These are phyloP conservation scores for Gautieria morchelliformis DNA, from an alignment of 768 basidiomycete genomes.

Conservation along the genomic window DNA sequence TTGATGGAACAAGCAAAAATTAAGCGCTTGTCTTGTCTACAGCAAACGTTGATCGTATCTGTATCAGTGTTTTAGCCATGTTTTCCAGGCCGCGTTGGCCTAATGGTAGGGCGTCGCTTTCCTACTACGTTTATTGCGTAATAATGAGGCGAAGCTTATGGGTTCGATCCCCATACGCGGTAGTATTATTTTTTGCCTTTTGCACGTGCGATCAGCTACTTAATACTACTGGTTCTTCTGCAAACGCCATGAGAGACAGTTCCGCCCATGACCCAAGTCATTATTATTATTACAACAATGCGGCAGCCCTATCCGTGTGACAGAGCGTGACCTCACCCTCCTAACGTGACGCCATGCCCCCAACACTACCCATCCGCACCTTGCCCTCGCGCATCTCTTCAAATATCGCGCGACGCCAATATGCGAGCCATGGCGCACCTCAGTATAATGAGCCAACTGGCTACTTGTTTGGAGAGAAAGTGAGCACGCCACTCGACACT, in stretches of 20 bases:
- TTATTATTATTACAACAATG: no score
- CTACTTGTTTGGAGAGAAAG: slow-evolving; percentile 85
- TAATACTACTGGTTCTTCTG: no score
- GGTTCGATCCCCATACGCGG: slow-evolving; percentile 7
- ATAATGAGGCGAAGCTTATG: slow-evolving; percentile 2
- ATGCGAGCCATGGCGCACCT: slow-evolving; percentile 41
- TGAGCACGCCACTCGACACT: slow-evolving; percentile 21
- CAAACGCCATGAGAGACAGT: no score
- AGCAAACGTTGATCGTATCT: background rate
- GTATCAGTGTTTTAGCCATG: background rate
- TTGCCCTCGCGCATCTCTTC: background rate
- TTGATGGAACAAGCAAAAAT: background rate
- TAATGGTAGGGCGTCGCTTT: slow-evolving; percentile 9
- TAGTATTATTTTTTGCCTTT: background rate
- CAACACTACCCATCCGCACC: background rate
- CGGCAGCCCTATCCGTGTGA: no score
- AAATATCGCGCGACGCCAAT: background rate
- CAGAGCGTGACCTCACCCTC: no score
- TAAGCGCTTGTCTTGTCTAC: background rate
- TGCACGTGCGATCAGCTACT: no score
- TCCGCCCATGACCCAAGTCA: no score
- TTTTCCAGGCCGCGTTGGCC: background rate
- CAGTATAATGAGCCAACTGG: slow-evolving; percentile 87
- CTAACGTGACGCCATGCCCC: background rate
- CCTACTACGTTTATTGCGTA: background rate